These are phyloP conservation scores for Ogataea angusta DNA, from an alignment of 805 yeast species.

Conservation along the genomic window DNA sequence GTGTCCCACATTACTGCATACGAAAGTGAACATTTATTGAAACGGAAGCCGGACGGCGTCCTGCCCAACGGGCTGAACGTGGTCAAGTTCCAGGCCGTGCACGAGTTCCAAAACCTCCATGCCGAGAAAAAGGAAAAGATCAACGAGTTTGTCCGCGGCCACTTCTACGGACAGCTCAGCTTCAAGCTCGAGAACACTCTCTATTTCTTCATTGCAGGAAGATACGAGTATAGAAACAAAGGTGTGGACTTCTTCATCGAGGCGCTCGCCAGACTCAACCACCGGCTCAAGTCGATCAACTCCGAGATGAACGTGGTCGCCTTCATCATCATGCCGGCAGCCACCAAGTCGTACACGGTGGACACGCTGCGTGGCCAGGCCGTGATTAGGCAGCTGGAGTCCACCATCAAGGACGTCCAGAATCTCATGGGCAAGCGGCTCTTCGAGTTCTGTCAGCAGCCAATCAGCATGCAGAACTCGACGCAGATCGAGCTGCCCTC, in stretches of 20 bases:
- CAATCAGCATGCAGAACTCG: constrained; percentile 43
- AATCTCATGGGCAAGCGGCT: constrained; percentile 79
- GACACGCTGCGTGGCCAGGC: constrained; percentile 97
- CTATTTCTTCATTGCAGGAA: constrained; percentile 94
- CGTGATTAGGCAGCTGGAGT: constrained; percentile 85
- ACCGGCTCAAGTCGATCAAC: constrained; percentile 73
- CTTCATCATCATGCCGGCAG: constrained; percentile 96
- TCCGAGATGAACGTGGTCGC: constrained; percentile 94
- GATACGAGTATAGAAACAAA: constrained; percentile 94
- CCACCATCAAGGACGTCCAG: constrained; percentile 85
- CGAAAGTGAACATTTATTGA: constrained; percentile 88
- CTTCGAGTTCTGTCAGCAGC: constrained; percentile 74
- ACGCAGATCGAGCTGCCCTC: constrained; percentile 49
- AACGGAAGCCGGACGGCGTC: constrained; percentile 96
- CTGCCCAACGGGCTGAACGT: constrained; percentile 96
- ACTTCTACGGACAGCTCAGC: constrained; percentile 94
- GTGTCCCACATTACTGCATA: constrained; percentile 97
- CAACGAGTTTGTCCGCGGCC: constrained; percentile 93
- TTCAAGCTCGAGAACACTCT: constrained; percentile 91
- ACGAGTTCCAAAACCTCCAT: constrained; percentile 95
- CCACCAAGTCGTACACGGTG: constrained; percentile 88
- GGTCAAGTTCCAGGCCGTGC: constrained; percentile 94
- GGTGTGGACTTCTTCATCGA: constrained; percentile 96
- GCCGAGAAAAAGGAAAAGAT: constrained; percentile 88
- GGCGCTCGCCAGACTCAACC: constrained; percentile 86